Evolutionary conservation across 108 stramenopile species (phyloP).

Genomic region (Cyclotella cryptica): DNA sequence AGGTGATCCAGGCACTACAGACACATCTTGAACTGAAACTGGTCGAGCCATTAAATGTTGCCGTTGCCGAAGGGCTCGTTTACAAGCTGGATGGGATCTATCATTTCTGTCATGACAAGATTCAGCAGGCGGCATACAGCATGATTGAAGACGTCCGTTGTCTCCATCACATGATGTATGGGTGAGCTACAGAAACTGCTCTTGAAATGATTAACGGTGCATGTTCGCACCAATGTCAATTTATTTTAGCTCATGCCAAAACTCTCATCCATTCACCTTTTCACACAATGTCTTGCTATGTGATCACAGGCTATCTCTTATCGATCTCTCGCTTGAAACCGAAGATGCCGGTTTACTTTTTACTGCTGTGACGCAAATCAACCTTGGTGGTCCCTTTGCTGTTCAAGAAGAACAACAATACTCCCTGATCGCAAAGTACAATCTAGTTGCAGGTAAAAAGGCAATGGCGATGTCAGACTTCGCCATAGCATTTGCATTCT

Average conservation of each 20-base stretch:
- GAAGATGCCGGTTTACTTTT: background rate
- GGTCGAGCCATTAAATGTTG: background rate
- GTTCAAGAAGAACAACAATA: slow-evolving; percentile 8
- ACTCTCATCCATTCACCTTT: background rate
- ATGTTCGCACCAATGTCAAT: background rate
- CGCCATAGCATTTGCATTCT: slow-evolving; percentile 9
- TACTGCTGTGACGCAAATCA: slow-evolving; percentile 6
- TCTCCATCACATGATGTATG: slow-evolving; percentile 20
- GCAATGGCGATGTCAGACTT: slow-evolving; percentile 31
- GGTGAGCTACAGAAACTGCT: too few species aligned
- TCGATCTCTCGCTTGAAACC: background rate
- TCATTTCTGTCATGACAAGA: slow-evolving; percentile 29
- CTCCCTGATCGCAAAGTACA: slow-evolving; percentile 18
- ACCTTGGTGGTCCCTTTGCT: slow-evolving; percentile 4
- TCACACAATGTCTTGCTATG: background rate
- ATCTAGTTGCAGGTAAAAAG: slow-evolving; percentile 38
- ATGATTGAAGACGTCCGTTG: slow-evolving; percentile 18
- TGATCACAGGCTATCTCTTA: background rate
- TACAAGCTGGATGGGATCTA: slow-evolving; percentile 18
- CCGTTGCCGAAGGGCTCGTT: slow-evolving; percentile 27
- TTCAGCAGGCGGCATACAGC: slow-evolving; percentile 39
- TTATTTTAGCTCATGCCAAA: background rate
- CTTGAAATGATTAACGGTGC: too few species aligned
- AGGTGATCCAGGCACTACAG: slow-evolving; percentile 13
- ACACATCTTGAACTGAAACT: slow-evolving; percentile 4